Evolutionary conservation across 2,329 filamentous ascomycete species (phyloP).

Genomic region (Emmonsia crescens): DNA sequence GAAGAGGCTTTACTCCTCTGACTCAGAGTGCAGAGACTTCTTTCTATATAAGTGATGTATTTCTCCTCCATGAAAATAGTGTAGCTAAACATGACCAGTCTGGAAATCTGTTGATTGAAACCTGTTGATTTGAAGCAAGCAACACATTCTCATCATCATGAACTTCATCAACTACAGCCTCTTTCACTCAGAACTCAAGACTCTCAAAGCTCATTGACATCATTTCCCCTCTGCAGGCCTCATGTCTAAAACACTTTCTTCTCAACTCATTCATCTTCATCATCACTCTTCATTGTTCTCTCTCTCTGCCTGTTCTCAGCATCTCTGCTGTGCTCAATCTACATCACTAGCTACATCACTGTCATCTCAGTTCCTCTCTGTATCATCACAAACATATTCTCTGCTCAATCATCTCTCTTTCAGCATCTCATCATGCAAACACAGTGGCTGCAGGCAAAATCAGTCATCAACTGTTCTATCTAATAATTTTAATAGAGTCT

Average conservation of each 20-base stretch:
- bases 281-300: neutral
- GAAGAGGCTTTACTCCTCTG: neutral
- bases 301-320: neutral
- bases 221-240: neutral
- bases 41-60: neutral
- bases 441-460: neutral
- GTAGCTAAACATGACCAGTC: neutral
- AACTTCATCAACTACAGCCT: neutral
- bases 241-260: neutral
- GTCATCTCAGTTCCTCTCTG: neutral
- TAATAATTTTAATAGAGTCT: neutral
- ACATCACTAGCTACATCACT: neutral
- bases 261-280: neutral
- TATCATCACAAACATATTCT: neutral
- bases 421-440: neutral
- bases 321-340: neutral
- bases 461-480: neutral
- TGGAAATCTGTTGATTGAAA: neutral
- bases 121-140: neutral
- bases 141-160: neutral
- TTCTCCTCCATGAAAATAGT: neutral
- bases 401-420: neutral
- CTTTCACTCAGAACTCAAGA: neutral
- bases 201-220: neutral
- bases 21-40: neutral